Evolutionary conservation across 768 basidiomycete species (phyloP), one percentile per base, ranked within the genome.

Genomic region (Amanita phalloides): DNA sequence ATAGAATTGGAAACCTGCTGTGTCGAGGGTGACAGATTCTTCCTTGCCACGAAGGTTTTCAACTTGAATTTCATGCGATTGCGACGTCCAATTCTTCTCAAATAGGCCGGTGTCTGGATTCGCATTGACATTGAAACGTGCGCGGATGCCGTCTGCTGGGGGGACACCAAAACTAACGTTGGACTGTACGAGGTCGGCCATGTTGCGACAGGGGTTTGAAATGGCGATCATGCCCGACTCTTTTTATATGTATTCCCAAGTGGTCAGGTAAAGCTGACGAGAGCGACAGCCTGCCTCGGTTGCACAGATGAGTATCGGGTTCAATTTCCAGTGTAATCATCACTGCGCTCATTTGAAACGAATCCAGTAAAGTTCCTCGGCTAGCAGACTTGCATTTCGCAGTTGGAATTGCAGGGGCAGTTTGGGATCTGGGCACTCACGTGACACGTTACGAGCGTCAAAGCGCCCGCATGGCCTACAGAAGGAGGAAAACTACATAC

Each of bases 31-130:
- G 20, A 63, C 65, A 0, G 62, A 54, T 45, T 65, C 59, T 58
- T 79, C 75, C 54, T 74, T 74, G 3, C 75, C 78, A 37, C 79
- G 70, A 17, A 79, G 49, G 61, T 81, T 77, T 61, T 80, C 74
- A 48, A 81, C 73, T 41, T 67, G 50, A 0, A 78, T 59, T 6
- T 64, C 64, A 2, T 61, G 55, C 20, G 56, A 30, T 36, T 48
- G 55, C 5, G 33, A 51, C 1, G 30, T 17, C 53, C 58, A 58
- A 51, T 66, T 68, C 39, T 44, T 52, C 10, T 53, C 52, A 11
- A 61, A 55, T 10, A 56, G 54, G 2, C 63, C 64, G 1, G 55
- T 61, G 4, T 35, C 43, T 8, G 58, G 52, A 49, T 65, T 54
- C 3, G 52, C 53, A 39, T 64, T 65, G 53, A 64, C 59, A 32